Percentiles rank a stretch among this genome's conserved stretches.
Evolutionary conservation across 805 yeast genomes (phyloP).

Genomic region (Metschnikowia koreensis): DNA sequence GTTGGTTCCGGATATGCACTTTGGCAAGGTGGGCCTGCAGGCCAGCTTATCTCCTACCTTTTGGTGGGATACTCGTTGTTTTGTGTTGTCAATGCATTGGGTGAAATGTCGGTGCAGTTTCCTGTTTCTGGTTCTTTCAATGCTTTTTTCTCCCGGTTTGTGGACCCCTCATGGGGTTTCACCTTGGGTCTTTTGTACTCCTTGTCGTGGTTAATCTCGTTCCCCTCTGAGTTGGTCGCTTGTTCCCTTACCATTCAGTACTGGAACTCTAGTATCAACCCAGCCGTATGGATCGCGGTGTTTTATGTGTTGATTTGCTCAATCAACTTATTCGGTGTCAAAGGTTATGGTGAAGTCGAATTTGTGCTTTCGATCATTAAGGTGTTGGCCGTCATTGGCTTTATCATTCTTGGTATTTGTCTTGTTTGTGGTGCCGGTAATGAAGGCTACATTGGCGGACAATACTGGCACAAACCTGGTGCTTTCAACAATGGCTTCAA

Average conservation of each 20-base stretch:
- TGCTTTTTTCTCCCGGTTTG: conserved; percentile 22
- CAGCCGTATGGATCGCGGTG: conserved; percentile 38
- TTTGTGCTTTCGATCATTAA: conserved; percentile 26
- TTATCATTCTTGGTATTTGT: conserved; percentile 31
- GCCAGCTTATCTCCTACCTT: conserved; percentile 19
- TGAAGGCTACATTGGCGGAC: conserved; percentile 49
- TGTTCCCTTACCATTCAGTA: conserved; percentile 36
- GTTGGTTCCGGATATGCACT: conserved; percentile 22
- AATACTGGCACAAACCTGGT: conserved; percentile 55
- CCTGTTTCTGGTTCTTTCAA: conserved; percentile 24
- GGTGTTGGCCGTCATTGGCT: conserved; percentile 28
- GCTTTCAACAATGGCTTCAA: conserved; percentile 53
- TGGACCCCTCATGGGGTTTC: conserved; percentile 24
- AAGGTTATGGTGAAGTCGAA: conserved; percentile 29
- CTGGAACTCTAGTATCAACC: conserved; percentile 32
- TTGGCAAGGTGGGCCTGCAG: conserved; percentile 21
- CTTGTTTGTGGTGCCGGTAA: conserved; percentile 43
- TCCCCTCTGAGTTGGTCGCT: conserved; percentile 33
- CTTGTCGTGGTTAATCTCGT: conserved; percentile 32
- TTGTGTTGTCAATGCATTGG: conserved; percentile 22
- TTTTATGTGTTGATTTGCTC: conserved; percentile 32
- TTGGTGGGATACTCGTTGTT: conserved; percentile 22
- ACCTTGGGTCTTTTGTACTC: conserved; percentile 26
- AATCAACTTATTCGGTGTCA: conserved; percentile 39
- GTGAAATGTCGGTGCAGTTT: conserved; percentile 23